A percentile compares a stretch with the other conserved stretches of the same genome.
Evolutionary conservation across 176 grass and related monocot species (phyloP).

Genomic region (Elaeis guineensis): DNA sequence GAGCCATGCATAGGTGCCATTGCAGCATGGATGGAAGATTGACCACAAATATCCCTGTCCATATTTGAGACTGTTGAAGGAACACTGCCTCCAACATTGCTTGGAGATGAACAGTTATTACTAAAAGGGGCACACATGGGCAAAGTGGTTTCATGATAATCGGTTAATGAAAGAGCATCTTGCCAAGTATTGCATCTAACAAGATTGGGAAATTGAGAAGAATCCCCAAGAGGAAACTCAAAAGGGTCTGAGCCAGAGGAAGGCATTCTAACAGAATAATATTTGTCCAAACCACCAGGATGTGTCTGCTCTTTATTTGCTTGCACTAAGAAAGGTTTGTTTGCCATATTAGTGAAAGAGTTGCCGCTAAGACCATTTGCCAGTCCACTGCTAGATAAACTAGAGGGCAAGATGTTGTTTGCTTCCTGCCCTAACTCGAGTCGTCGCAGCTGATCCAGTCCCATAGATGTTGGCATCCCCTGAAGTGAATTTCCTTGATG

Average conservation of each 20-base stretch:
- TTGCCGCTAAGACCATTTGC: slow-evolving; percentile 2
- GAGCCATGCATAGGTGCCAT: neutral
- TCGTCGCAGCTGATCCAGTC: neutral
- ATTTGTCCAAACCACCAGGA: slow-evolving; percentile 14
- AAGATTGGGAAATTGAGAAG: slow-evolving; percentile 34
- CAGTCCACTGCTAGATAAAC: slow-evolving; percentile 10
- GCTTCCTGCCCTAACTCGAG: slow-evolving; percentile 1
- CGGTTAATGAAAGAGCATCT: slow-evolving; percentile 28
- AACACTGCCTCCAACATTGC: slow-evolving; percentile 1
- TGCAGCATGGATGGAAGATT: neutral
- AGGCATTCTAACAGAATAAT: neutral
- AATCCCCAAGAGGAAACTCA: slow-evolving; percentile 22
- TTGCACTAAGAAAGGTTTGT: slow-evolving; percentile 14
- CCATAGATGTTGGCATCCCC: slow-evolving; percentile 3
- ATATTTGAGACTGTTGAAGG: neutral
- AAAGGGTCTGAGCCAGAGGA: slow-evolving; percentile 22
- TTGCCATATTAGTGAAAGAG: slow-evolving; percentile 9
- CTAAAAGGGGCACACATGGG: slow-evolving; percentile 2
- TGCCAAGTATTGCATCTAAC: slow-evolving; percentile 16
- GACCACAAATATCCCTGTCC: neutral
- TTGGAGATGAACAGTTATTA: neutral
- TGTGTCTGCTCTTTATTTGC: slow-evolving; percentile 23
- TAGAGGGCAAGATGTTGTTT: slow-evolving; percentile 7
- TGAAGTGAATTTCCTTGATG: slow-evolving; percentile 7
- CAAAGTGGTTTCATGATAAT: neutral